Percentiles rank a stretch among this genome's conserved stretches.
Conservation (phyloP, 2,329 filamentous ascomycete species). For the Botrytis porri region DNA sequence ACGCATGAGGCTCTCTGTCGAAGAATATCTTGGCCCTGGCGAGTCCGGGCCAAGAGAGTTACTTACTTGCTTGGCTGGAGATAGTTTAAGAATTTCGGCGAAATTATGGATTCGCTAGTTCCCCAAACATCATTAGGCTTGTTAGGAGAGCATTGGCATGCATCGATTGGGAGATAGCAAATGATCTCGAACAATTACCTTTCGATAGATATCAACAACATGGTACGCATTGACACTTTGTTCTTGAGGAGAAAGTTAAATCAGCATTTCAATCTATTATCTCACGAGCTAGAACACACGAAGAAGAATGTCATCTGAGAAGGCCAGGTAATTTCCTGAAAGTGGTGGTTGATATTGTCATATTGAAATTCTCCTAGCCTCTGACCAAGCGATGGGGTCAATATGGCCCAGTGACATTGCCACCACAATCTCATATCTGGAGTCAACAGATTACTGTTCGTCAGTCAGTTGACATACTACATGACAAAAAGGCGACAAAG, state of each 20-base stretch:
- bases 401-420: background rate
- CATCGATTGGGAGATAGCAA: background rate
- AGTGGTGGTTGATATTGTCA: background rate
- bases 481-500: background rate
- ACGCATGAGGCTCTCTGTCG: background rate
- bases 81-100: background rate
- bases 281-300: constrained; percentile 1
- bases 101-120: background rate
- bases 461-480: background rate
- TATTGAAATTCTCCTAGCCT: background rate
- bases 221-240: background rate
- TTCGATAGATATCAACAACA: background rate
- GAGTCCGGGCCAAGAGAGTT: background rate
- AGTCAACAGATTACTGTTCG: background rate
- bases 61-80: background rate
- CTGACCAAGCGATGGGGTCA: background rate
- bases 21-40: background rate
- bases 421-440: background rate
- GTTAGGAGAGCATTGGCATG: background rate
- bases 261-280: background rate
- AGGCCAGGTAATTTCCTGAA: background rate
- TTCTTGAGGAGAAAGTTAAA: background rate
- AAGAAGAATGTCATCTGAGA: background rate
- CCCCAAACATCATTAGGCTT: background rate
- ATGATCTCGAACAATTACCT: background rate